Evolutionary conservation across 768 basidiomycete genomes (phyloP), one percentile per base, ranked within the genome.

Genomic region (Tylopilus vinaceipallidus): DNA sequence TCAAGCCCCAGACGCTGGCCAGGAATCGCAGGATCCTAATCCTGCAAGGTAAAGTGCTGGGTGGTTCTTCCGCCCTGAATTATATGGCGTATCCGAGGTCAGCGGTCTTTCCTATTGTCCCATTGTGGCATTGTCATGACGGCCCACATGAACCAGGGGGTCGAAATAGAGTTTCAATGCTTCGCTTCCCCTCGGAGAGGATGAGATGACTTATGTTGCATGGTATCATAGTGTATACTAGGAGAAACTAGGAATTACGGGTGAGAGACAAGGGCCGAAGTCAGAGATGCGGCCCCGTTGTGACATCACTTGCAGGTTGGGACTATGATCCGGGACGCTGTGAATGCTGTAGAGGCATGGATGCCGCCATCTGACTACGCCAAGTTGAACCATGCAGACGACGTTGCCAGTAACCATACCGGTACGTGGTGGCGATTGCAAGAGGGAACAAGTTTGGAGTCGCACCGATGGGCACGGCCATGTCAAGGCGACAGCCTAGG

Each of bases 401-500:
- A 51, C 4, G 40, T 45, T 4, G 40, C 42, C 2, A 22, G 51
- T 8, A 50, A 55, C 20, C 49, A 59, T 38, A 53, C 47, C 49
- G 53, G 53, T 50, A 37, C 16, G 57, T 35, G n/a, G 16, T 27
- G 37, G 2, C 17, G 13, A n/a, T 17, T 33, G 16, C 8, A 29
- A n/a, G 4, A 10, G 17, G 27, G 26, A 34, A 9, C 26, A 34
- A 14, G 5, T 10, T 29, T 22, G 9, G 26, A 13, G 16, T 27
- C 23, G 3, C 19, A n/a, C 35, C n/a, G 11, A 19, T 8, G 55
- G 54, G 42, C 29, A 42, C 11, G 55, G 54, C 5, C 42, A 56
- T 45, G 41, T 56, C 55, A 56, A 56, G 38, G 46, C 54, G 16
- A 39, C 48, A 24, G 54, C 53, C 20, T 56, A 56, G 26, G 51